Percentiles rank a stretch among this genome's conserved stretches.
Conservation (phyloP, 441 rosid species). For the Macaranga tanarius region DNA sequence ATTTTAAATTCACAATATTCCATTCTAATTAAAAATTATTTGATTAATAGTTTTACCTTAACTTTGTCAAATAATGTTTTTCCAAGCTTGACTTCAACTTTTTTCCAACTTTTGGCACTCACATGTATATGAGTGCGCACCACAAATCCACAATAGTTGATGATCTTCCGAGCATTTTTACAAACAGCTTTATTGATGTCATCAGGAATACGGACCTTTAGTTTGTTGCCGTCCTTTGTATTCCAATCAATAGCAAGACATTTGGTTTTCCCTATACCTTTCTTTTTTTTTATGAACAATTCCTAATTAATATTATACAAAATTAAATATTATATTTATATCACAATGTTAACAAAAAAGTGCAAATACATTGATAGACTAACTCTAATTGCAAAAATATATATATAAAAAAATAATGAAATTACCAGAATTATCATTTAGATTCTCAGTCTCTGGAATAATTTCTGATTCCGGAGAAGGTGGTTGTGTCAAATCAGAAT, state of each 20-base stretch:
- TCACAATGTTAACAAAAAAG: no score
- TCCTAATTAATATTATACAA: not conserved
- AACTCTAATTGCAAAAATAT: no score
- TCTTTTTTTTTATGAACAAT: not conserved
- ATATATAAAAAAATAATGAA: no score
- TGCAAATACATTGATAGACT: no score
- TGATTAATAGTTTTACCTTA: not conserved
- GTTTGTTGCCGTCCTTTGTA: not conserved
- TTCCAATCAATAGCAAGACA: not conserved
- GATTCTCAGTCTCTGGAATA: no score
- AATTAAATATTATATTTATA: no score
- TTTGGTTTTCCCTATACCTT: not conserved
- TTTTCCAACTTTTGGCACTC: not conserved
- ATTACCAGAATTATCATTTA: no score
- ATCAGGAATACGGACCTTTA: not conserved
- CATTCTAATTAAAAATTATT: no score
- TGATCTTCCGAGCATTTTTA: not conserved
- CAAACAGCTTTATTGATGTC: not conserved
- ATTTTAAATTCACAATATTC: no score
- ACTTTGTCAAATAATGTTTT: not conserved
- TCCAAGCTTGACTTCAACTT: not conserved
- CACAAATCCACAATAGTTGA: not conserved
- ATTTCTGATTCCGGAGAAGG: no score
- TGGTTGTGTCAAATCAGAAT: no score
- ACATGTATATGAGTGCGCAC: not conserved